These are phyloP conservation scores for Canavalia ensiformis DNA, from an alignment of 306 rosid species.

Conservation along the genomic window DNA sequence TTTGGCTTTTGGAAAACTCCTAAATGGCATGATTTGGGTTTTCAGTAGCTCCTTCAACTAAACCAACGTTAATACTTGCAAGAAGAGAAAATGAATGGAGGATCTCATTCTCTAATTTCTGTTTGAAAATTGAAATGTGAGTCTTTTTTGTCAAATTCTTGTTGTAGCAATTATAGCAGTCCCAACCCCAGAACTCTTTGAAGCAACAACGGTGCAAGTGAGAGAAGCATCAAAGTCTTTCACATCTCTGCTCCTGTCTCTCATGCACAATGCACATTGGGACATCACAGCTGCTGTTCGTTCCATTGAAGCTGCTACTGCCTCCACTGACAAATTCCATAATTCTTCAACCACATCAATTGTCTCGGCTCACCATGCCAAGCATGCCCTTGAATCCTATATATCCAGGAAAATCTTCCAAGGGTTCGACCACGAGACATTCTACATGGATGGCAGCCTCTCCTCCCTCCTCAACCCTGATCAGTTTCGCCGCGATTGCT, in stretches of 20 bases:
- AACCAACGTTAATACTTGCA: conserved; percentile 18
- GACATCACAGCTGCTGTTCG: conserved; percentile 94
- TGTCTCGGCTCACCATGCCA: conserved; percentile 74
- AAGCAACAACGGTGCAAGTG: conserved; percentile 76
- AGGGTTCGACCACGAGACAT: conserved; percentile 94
- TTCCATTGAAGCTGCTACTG: conserved; percentile 90
- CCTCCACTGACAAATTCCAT: conserved; percentile 51
- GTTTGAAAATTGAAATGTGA: too few relatives aligned
- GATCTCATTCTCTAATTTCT: not conserved
- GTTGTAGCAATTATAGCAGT: conserved; percentile 63
- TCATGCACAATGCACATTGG: conserved; percentile 96
- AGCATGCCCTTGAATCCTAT: conserved; percentile 88
- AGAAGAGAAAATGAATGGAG: not conserved
- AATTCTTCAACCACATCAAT: conserved; percentile 53
- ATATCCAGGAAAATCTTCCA: conserved; percentile 81
- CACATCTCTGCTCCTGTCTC: conserved; percentile 80
- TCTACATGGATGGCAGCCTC: conserved; percentile 95
- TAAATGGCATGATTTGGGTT: not conserved
- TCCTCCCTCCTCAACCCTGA: conserved; percentile 91
- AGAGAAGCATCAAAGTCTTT: conserved; percentile 84
- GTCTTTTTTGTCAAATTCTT: conserved; percentile 25
- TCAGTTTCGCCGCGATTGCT: conserved; percentile 88
- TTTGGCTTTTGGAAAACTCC: conserved; percentile 27
- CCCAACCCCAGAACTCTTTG: conserved; percentile 79
- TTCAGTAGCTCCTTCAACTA: not conserved